Percentiles rank a stretch among this genome's conserved stretches.
Conservation (phyloP, 2,329 filamentous ascomycete species). For the Fusarium sarcochroum region DNA sequence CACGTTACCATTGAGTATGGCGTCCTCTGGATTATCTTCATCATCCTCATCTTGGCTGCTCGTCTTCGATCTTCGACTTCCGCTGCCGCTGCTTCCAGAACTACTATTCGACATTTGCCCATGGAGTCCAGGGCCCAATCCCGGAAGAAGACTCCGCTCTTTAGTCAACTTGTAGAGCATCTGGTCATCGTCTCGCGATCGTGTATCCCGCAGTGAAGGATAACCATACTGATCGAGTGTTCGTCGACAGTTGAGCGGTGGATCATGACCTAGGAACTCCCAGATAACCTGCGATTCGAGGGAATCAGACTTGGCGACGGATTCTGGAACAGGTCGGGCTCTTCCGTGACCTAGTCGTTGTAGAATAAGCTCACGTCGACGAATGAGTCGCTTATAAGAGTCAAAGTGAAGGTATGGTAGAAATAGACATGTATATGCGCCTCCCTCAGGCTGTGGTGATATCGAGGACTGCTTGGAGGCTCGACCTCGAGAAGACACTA, state of each 20-base stretch:
- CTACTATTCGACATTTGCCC: slow-evolving; percentile 51
- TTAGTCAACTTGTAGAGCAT: slow-evolving; percentile 77
- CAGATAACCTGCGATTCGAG: slow-evolving; percentile 73
- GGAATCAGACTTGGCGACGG: slow-evolving; percentile 67
- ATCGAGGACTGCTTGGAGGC: slow-evolving; percentile 49
- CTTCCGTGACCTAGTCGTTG: slow-evolving; percentile 67
- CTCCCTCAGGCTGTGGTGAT: slow-evolving; percentile 48
- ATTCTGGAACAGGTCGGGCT: slow-evolving; percentile 67
- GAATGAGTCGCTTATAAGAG: slow-evolving; percentile 70
- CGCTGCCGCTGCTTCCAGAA: slow-evolving; percentile 46
- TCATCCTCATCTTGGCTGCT: slow-evolving; percentile 50
- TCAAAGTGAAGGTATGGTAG: slow-evolving; percentile 76
- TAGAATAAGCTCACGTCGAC: slow-evolving; percentile 68
- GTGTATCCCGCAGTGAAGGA: slow-evolving; percentile 71
- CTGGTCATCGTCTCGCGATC: slow-evolving; percentile 74
- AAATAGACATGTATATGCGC: slow-evolving; percentile 64
- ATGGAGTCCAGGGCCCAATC: slow-evolving; percentile 45
- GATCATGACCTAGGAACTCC: slow-evolving; percentile 73
- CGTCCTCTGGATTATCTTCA: slow-evolving; percentile 55
- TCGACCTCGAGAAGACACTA: slow-evolving; percentile 56
- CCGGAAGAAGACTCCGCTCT: slow-evolving; percentile 51
- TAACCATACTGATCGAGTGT: slow-evolving; percentile 76
- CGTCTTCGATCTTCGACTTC: slow-evolving; percentile 45
- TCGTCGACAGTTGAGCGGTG: slow-evolving; percentile 72
- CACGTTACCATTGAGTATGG: slow-evolving; percentile 67